Conservation (phyloP, 768 basidiomycete species). For the Lactifluus pinguis region DNA sequence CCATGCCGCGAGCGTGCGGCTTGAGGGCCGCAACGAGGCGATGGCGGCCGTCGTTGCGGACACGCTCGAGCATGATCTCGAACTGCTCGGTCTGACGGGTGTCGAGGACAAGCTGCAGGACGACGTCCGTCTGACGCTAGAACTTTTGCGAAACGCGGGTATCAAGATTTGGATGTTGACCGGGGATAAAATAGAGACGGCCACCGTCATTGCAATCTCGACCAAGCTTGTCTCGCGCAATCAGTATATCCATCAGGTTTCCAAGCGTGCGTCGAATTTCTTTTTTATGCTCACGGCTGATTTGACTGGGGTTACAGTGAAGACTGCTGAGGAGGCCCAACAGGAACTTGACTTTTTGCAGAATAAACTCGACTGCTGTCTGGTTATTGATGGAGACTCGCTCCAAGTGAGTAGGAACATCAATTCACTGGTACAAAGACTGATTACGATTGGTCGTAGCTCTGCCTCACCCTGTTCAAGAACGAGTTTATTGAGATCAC, state of each 20-base stretch:
- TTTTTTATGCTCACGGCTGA: neutral
- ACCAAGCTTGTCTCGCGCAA: slow-evolving; percentile 92
- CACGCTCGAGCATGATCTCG: slow-evolving; percentile 80
- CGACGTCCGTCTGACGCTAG: slow-evolving; percentile 89
- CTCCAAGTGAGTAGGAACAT: slow-evolving; percentile 53
- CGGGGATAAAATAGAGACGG: slow-evolving; percentile 98
- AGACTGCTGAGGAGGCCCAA: slow-evolving; percentile 71
- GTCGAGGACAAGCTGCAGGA: slow-evolving; percentile 99
- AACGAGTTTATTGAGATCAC: slow-evolving; percentile 94
- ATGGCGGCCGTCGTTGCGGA: slow-evolving; percentile 68
- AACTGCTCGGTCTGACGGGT: slow-evolving; percentile 90
- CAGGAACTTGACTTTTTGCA: slow-evolving; percentile 90
- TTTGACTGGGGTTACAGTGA: slow-evolving; percentile 43
- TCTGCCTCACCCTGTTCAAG: slow-evolving; percentile 84
- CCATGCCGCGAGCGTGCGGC: slow-evolving; percentile 67
- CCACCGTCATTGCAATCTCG: slow-evolving; percentile 95
- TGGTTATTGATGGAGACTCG: slow-evolving; percentile 97
- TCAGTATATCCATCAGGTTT: slow-evolving; percentile 95
- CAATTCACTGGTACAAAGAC: neutral
- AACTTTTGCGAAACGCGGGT: slow-evolving; percentile 88
- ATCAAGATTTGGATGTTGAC: slow-evolving; percentile 99
- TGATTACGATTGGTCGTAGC: slow-evolving; percentile 35
- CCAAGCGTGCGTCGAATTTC: slow-evolving; percentile 55
- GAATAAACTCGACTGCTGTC: slow-evolving; percentile 91
- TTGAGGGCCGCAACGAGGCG: slow-evolving; percentile 75